Base-by-base conservation (phyloP, 768 basidiomycete species). In the Leccinum fibrillosum region DNA sequence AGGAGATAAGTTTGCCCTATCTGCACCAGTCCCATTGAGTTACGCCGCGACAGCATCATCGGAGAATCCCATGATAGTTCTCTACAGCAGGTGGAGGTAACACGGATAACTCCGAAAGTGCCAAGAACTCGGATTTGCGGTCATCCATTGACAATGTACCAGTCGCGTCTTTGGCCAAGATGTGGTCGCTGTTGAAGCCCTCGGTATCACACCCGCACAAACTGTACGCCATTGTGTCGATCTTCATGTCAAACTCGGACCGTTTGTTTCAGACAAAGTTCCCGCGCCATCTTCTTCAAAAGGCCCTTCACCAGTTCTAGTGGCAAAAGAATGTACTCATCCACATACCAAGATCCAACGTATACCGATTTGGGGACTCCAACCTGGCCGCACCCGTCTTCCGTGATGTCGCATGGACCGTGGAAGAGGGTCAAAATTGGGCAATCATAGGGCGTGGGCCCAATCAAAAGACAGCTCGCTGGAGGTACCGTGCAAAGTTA, bases 401-500 rank as follows among this genome's bases (percentile, higher is more conserved):
- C 62, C 78, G 72, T 0, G 74, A 80, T 57, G 67, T 88, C 1
- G 67, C 77, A 13, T 89, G 88, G 88, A 81, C 77, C 6, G 77
- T 89, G 0, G 71, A 78, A 23, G 78, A 86, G 19, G 79, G 79
- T 26, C 82, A 92, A 66, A 84, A 78, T 15, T 93, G 92, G 92
- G 91, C 87, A 0, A 78, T 93, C 9, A 78, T 93, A 4, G 85
- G 86, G 1, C 81, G 84, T 28, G 83, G 82, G 1, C 80, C 84
- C 19, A 83, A 84, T 21, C 82, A 85, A 59, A 89, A 89, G 61
- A 73, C 80, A 0, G 74, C 77, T 0, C 55, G 13, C 80, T 93
- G 58, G 84, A 89, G 78, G 92, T 90, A 66, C 15, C 13, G 50
- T 61, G 5, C 21, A 7, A 19, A 23, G 6, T 37, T 10, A 19